Conservation (phyloP, 1,284 basidiomycete genomes). For the Violaceomyces palustris region DNA sequence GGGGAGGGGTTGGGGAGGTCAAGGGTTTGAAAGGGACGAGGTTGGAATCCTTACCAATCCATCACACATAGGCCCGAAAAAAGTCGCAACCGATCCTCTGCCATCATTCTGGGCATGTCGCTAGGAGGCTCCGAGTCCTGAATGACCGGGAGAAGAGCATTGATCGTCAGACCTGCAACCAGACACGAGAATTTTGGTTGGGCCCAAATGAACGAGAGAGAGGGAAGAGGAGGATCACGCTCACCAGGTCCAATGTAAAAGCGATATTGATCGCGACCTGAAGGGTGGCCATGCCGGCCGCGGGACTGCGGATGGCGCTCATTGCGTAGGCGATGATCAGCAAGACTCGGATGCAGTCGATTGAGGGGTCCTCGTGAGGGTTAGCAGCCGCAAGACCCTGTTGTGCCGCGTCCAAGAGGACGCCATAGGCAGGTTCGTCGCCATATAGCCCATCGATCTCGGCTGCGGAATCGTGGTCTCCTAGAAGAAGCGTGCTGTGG, state of each 20-base stretch:
- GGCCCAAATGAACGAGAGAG: no score
- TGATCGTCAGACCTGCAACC: no score
- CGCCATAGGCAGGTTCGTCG: conserved; percentile 14
- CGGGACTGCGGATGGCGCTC: conserved; percentile 23
- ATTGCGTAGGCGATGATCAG: conserved; percentile 15
- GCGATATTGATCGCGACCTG: conserved; percentile 31
- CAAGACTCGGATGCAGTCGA: conserved; percentile 34
- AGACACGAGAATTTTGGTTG: no score
- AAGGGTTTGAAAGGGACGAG: conserved; percentile 1
- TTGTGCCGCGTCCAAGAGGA: conserved; percentile 29
- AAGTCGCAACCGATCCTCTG: conserved; percentile 28
- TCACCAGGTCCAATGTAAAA: conserved; percentile 31
- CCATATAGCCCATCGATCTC: conserved; percentile 7
- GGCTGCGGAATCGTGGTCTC: no score
- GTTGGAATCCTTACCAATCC: conserved; percentile 24
- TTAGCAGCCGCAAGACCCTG: conserved; percentile 32
- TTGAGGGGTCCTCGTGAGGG: conserved; percentile 33
- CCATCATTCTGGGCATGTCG: conserved; percentile 23
- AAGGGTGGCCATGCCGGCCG: conserved; percentile 21
- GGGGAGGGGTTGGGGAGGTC: conserved; percentile 3
- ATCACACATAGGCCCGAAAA: conserved; percentile 23
- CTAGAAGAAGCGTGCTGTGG: conserved; percentile 1
- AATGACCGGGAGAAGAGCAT: no score
- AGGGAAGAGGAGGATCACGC: no score
- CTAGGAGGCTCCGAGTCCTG: conserved; percentile 37